Evolutionary conservation across 352 stramenopile species (phyloP), one percentile per base, ranked within the genome.

Genomic region (Phytophthora idaei): DNA sequence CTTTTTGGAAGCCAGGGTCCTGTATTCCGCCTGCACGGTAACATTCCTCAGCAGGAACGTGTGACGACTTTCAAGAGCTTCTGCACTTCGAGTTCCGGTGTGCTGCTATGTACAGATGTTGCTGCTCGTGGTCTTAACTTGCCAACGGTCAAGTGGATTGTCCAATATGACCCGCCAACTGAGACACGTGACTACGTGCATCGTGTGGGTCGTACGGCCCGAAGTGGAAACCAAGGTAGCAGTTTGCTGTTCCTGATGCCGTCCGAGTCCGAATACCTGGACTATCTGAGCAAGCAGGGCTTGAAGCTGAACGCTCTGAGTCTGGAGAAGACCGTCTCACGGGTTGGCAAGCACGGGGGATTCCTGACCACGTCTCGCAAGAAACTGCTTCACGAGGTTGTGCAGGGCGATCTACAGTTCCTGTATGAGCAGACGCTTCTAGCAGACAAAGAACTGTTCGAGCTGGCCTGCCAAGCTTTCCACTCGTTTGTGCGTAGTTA

Each of bases 131-230:
- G 98, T 49, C 82, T 99, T 14, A 98, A 99, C 78, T 96, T 99
- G 78, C 91, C 90, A 25, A 95, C 98, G 36, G 96, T 99, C 15
- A 96, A 96, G 47, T 94, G 93, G 85, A 94, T 97, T 79, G 94
- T 99, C 42, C 98, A 99, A 70, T 99, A 99, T 79, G 97, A 99
- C 76, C 91, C 98, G 36, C 97, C 98, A 12, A 98, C 92, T 34
- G 98, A 99, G 82, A 98, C 98, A 39, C 97, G 99, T 52, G 94
- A 98, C 77, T 99, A 99, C 77, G 97, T 99, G 10, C 98, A 99
- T 83, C 90, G 98, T 65, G 99, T 99, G 67, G 98, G 98, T 39
- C 96, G 98, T 73, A 99, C 98, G 41, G 98, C 98, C 8, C 95
- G 98, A 73, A 98, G 97, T 56, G 98, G 98, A 39, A 99, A 99